These are phyloP conservation scores for Penicillium sp. DNA, from an alignment of 2,329 filamentous ascomycete species.

Conservation along the genomic window DNA sequence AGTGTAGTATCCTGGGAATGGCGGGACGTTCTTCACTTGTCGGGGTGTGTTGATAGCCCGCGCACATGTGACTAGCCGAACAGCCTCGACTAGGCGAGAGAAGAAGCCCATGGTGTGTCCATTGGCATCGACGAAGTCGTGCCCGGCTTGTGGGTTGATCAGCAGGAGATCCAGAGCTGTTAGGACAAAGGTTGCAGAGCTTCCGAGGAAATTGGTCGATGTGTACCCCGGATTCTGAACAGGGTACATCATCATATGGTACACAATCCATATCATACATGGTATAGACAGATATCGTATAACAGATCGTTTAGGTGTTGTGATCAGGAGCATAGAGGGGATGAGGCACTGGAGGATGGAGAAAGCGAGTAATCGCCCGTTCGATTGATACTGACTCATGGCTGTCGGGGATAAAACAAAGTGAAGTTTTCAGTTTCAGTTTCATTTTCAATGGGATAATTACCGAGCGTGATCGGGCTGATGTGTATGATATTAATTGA, in stretches of 20 bases:
- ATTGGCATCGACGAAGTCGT: constrained; percentile 4
- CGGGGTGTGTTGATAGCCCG: constrained; percentile 19
- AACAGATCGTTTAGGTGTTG: constrained; percentile 7
- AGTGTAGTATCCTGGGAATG: constrained; percentile 12
- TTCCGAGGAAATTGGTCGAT: background rate
- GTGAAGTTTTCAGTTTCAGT: background rate
- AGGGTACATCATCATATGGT: constrained; percentile 1
- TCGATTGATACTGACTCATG: background rate
- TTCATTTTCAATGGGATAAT: background rate
- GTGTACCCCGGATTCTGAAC: background rate
- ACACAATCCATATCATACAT: constrained; percentile 4
- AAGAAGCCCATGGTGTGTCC: background rate
- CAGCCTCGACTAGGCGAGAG: constrained; percentile 4
- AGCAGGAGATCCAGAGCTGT: constrained; percentile 11
- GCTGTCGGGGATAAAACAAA: background rate
- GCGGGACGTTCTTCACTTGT: constrained; percentile 17
- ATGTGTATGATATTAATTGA: background rate
- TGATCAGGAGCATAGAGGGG: constrained; percentile 6
- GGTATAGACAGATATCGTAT: constrained; percentile 12
- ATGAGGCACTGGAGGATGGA: background rate
- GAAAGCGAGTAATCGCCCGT: background rate
- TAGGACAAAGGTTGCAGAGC: constrained; percentile 2
- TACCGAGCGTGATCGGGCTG: too few species aligned
- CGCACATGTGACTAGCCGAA: constrained; percentile 4
- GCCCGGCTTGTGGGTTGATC: constrained; percentile 10